Conservation (phyloP, 495 filamentous ascomycete species). For the Neurospora sp. region DNA sequence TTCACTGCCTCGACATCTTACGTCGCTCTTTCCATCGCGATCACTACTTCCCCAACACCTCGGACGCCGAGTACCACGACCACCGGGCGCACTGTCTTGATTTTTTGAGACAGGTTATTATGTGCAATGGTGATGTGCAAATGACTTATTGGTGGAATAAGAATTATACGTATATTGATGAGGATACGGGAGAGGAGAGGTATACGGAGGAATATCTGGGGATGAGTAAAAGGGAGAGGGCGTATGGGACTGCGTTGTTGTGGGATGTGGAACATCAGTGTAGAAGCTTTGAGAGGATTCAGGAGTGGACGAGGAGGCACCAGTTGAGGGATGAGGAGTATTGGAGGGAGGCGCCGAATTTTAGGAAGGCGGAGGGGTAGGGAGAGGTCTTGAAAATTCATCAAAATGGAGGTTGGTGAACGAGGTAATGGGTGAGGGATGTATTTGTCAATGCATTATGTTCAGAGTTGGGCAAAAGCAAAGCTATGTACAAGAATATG, state of each 20-base stretch:
- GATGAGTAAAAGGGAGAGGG: not conserved
- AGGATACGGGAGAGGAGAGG: not conserved
- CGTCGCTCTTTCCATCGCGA: not conserved
- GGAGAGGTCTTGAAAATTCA: not conserved
- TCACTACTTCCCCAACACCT: not conserved
- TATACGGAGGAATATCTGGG: not conserved
- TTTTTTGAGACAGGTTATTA: not conserved
- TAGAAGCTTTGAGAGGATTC: not conserved
- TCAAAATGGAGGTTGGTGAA: not conserved
- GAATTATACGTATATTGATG: not conserved
- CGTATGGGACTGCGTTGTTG: not conserved
- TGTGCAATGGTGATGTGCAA: not conserved
- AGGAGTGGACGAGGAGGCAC: not conserved
- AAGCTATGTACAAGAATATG: not conserved
- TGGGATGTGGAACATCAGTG: not conserved
- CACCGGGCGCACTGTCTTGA: not conserved
- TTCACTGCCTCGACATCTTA: slow-evolving; percentile 11
- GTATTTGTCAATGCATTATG: not conserved
- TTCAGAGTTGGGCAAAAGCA: not conserved
- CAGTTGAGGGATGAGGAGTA: not conserved
- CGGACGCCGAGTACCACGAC: not conserved
- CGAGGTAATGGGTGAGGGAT: not conserved
- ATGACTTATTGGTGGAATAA: not conserved
- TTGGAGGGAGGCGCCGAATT: not conserved
- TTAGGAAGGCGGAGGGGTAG: not conserved